Percentiles rank a stretch among this genome's conserved stretches.
These are phyloP conservation scores for Eucalyptus curtisii DNA, from an alignment of 345 rosid species.

Conservation along the genomic window DNA sequence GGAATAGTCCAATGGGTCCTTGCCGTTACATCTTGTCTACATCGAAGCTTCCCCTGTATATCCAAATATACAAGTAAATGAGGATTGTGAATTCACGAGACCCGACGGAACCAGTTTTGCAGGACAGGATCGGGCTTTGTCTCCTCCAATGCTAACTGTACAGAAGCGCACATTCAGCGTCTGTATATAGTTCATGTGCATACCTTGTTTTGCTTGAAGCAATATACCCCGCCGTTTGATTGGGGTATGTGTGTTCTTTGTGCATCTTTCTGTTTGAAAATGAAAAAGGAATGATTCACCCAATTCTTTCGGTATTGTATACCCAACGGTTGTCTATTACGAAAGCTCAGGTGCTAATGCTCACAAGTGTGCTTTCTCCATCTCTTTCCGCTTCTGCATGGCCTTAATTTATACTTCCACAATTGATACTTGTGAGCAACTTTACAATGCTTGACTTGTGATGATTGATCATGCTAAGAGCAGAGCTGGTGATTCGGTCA, in stretches of 20 bases:
- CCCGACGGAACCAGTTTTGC: neutral
- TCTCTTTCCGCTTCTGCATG: neutral
- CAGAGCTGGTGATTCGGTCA: neutral
- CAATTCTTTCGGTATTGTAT: neutral
- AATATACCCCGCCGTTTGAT: neutral
- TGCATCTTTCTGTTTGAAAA: neutral
- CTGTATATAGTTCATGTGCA: neutral
- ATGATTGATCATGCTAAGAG: neutral
- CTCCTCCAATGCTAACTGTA: neutral
- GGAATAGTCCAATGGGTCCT: neutral
- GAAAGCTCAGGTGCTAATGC: neutral
- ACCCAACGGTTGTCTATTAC: neutral
- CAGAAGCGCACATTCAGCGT: neutral
- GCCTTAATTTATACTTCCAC: neutral
- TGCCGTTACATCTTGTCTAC: neutral
- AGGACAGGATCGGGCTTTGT: neutral
- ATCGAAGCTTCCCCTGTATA: neutral
- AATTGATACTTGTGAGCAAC: neutral
- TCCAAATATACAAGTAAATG: neutral
- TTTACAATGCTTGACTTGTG: neutral
- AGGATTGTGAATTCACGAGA: neutral
- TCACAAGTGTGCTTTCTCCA: neutral
- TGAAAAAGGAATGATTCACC: neutral
- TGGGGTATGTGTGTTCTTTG: neutral
- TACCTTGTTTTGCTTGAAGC: neutral